phyloP scores from a whole-genome alignment of 2,329 filamentous ascomycete genomes.

The Hypoxylon sp. region DNA sequence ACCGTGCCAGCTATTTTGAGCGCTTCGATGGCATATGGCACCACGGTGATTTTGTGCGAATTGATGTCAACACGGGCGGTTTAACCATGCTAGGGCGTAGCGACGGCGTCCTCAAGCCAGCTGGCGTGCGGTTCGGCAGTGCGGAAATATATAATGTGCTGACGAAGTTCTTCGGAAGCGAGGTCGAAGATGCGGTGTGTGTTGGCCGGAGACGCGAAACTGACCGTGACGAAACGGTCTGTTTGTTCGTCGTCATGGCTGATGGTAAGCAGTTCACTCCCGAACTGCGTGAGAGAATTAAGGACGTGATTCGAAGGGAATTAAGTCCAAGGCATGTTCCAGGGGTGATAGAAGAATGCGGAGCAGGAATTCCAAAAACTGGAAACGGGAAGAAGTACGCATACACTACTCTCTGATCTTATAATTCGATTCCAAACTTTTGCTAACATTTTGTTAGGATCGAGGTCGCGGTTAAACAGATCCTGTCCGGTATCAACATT shows the following conservation, averaged over 20 bases:
- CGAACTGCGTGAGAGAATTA: constrained; percentile 75
- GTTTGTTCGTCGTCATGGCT: constrained; percentile 87
- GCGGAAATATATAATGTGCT: constrained; percentile 98
- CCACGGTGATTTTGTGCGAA: constrained; percentile 90
- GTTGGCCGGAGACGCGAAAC: constrained; percentile 80
- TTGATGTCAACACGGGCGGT: constrained; percentile 79
- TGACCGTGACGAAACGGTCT: constrained; percentile 88
- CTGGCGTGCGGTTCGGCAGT: constrained; percentile 90
- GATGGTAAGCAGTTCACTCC: constrained; percentile 69
- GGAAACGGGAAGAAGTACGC: constrained; percentile 95
- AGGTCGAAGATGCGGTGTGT: constrained; percentile 89
- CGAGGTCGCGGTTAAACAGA: constrained; percentile 96
- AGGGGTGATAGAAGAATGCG: constrained; percentile 83
- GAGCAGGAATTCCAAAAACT: constrained; percentile 87
- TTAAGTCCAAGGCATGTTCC: constrained; percentile 93
- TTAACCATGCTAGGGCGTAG: constrained; percentile 92
- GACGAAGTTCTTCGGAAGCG: constrained; percentile 81
- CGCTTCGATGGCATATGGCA: constrained; percentile 87
- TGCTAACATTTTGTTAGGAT: constrained; percentile 69
- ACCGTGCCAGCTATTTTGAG: constrained; percentile 89
- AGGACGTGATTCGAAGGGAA: constrained; percentile 78
- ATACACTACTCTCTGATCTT: constrained; percentile 21
- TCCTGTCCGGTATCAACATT: constrained; percentile 87
- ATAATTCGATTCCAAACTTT: neutral
- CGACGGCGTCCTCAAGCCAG: constrained; percentile 93